A percentile compares a stretch with the other conserved stretches of the same genome.
Evolutionary conservation across 352 stramenopile species (phyloP).

Genomic region (Pythium guiyangense): DNA sequence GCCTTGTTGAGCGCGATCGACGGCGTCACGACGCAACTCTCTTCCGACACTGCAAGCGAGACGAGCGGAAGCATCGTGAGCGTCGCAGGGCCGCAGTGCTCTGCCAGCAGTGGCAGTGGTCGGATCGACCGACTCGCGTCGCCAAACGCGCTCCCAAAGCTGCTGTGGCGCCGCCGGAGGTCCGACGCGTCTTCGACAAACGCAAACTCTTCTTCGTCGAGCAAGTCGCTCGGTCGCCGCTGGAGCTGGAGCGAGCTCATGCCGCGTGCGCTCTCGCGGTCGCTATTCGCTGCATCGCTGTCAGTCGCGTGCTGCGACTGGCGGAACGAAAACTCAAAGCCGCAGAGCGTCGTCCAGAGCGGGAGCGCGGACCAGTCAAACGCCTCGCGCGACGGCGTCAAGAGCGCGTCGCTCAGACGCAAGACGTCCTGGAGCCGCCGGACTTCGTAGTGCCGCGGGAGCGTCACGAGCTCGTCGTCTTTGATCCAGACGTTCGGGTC

Average conservation of each 20-base stretch:
- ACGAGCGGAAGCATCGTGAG: conserved; percentile 63
- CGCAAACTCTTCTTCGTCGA: conserved; percentile 71
- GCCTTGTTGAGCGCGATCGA: conserved; percentile 63
- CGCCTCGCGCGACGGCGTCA: conserved; percentile 27
- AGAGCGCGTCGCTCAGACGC: conserved; percentile 52
- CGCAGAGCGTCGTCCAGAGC: conserved; percentile 64
- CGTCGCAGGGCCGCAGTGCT: conserved; percentile 34
- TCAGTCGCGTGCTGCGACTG: conserved; percentile 1
- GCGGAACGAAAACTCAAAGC: conserved; percentile 56
- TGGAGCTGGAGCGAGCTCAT: not conserved
- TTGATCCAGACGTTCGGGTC: conserved; percentile 79
- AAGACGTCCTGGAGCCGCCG: conserved; percentile 66
- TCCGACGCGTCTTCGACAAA: conserved; percentile 75
- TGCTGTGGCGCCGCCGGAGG: conserved; percentile 51
- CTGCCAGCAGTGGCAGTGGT: conserved; percentile 40
- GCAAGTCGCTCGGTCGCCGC: conserved; percentile 12
- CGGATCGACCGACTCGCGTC: conserved; percentile 28
- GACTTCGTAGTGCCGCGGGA: conserved; percentile 76
- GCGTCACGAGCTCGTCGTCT: conserved; percentile 57
- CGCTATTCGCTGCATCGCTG: not conserved
- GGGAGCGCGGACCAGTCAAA: conserved; percentile 51
- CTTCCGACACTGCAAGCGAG: conserved; percentile 26
- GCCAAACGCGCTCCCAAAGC: conserved; percentile 48
- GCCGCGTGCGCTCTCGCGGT: not conserved
- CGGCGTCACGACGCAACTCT: conserved; percentile 50